phyloP scores from a whole-genome alignment of 2,329 filamentous ascomycete genomes.

The Diaporthe vaccinii region DNA sequence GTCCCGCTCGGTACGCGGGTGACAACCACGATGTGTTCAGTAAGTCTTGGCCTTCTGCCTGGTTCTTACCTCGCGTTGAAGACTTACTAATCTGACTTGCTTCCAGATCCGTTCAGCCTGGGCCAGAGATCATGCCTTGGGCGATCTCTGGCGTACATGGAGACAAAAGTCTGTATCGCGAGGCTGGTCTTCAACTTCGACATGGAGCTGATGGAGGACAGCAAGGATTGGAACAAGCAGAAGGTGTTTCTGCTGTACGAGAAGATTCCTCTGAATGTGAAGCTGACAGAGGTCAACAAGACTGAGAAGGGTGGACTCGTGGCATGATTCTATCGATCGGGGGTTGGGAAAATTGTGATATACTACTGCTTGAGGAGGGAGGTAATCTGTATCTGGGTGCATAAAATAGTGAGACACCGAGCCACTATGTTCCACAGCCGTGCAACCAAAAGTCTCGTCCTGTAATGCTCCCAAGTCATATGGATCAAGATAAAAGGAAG shows the following conservation, averaged over 20 bases:
- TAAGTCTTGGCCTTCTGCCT: background rate
- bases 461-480: background rate
- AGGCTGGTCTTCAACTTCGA: conserved; percentile 46
- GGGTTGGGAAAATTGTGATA: background rate
- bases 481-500: background rate
- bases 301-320: background rate
- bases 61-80: background rate
- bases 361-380: no score
- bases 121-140: conserved; percentile 40
- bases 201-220: conserved; percentile 44
- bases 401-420: background rate
- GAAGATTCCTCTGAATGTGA: conserved; percentile 42
- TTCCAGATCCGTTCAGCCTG: conserved; percentile 34
- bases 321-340: no score
- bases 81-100: background rate
- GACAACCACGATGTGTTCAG: conserved; percentile 42
- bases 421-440: conserved; percentile 1
- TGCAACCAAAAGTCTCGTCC: background rate
- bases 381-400: background rate
- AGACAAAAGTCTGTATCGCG: conserved; percentile 44
- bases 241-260: conserved; percentile 43
- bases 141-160: conserved; percentile 44
- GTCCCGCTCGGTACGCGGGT: conserved; percentile 29
- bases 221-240: conserved; percentile 41
- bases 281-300: conserved; percentile 31